Evolutionary conservation across 352 stramenopile species (phyloP).

Genomic region (Chrysophaeum taylorii): DNA sequence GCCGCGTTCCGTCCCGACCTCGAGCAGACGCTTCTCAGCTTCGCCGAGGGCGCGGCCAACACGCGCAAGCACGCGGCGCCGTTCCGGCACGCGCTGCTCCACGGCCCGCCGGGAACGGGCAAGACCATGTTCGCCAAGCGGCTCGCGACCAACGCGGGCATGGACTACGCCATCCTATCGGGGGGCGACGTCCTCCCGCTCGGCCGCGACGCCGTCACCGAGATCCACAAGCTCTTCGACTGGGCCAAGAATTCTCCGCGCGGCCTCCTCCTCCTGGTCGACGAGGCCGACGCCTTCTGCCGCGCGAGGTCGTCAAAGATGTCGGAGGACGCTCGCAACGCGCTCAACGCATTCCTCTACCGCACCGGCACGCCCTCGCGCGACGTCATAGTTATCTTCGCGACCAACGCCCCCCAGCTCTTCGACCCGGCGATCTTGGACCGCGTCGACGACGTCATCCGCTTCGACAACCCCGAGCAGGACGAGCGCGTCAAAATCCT

Average conservation of each 20-base stretch:
- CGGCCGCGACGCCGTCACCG: slow-evolving; percentile 80
- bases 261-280: slow-evolving; percentile 88
- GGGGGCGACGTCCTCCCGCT: slow-evolving; percentile 89
- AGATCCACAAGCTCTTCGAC: slow-evolving; percentile 92
- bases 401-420: slow-evolving; percentile 82
- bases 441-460: slow-evolving; percentile 76
- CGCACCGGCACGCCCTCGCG: slow-evolving; percentile 77
- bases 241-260: slow-evolving; percentile 75
- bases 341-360: slow-evolving; percentile 90
- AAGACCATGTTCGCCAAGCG: slow-evolving; percentile 93
- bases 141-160: slow-evolving; percentile 73
- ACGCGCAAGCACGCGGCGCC: slow-evolving; percentile 80
- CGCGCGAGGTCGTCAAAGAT: slow-evolving; percentile 71
- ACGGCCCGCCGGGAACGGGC: slow-evolving; percentile 85
- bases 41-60: slow-evolving; percentile 61
- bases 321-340: slow-evolving; percentile 72
- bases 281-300: slow-evolving; percentile 93
- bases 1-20: slow-evolving; percentile 63
- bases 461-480: slow-evolving; percentile 61
- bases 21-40: slow-evolving; percentile 55
- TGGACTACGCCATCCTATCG: slow-evolving; percentile 92
- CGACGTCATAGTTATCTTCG: slow-evolving; percentile 95
- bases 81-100: slow-evolving; percentile 88
- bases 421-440: slow-evolving; percentile 79
- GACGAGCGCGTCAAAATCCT: slow-evolving; percentile 71